Percentiles rank a stretch among this genome's conserved stretches.
phyloP scores from a whole-genome alignment of 345 rosid species.

The Rhizophora apiculata region DNA sequence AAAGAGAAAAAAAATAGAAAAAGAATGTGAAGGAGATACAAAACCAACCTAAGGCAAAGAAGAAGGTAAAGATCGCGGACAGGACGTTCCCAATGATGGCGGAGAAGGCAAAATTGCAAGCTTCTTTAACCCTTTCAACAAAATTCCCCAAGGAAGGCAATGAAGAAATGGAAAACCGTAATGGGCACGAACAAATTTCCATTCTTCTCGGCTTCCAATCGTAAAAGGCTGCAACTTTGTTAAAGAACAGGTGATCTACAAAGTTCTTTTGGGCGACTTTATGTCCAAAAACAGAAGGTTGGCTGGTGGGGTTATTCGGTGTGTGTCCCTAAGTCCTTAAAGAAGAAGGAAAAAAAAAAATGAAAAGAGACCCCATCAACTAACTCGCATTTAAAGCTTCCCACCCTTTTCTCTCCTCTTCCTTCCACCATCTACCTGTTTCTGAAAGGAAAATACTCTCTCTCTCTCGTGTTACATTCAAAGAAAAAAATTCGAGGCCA shows the following conservation, averaged over 20 bases:
- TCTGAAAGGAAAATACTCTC: background rate
- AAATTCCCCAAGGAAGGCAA: constrained; percentile 44
- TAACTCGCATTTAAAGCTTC: constrained; percentile 60
- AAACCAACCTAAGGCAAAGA: constrained; percentile 87
- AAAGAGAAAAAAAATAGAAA: background rate
- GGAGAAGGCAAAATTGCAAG: constrained; percentile 64
- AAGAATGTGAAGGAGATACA: background rate
- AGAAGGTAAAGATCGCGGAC: constrained; percentile 94
- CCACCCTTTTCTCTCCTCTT: constrained; percentile 7
- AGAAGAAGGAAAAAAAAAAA: constrained; percentile 40
- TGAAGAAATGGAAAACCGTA: constrained; percentile 43
- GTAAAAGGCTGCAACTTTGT: background rate
- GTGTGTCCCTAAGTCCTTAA: constrained; percentile 31
- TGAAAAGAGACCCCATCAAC: constrained; percentile 29
- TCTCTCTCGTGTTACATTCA: too few relatives aligned
- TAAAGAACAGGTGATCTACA: constrained; percentile 19
- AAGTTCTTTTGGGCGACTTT: constrained; percentile 18
- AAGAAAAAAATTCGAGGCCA: too few relatives aligned
- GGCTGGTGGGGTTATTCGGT: constrained; percentile 14
- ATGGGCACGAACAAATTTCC: constrained; percentile 62
- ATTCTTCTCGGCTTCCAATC: constrained; percentile 20
- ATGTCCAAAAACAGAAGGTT: background rate
- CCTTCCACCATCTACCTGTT: too few relatives aligned
- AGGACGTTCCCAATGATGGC: constrained; percentile 75
- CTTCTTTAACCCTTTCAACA: constrained; percentile 57